These are phyloP conservation scores for Sporothrix pseudoabietina DNA, from an alignment of 2,329 filamentous ascomycete genomes.

Conservation along the genomic window DNA sequence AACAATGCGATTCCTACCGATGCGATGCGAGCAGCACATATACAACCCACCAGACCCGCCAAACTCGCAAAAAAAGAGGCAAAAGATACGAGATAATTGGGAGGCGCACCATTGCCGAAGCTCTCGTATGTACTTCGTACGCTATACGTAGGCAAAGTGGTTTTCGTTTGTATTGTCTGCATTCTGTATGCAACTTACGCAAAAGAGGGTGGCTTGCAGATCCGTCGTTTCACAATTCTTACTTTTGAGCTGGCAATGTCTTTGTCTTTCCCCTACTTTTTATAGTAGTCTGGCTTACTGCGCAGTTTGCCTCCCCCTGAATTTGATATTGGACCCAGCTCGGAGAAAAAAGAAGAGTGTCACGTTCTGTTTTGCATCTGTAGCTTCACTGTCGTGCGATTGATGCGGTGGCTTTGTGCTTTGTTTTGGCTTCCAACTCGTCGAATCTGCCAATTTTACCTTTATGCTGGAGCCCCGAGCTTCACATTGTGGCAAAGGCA, in stretches of 20 bases:
- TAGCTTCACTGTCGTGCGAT: conserved; percentile 2
- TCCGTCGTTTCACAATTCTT: conserved; percentile 8
- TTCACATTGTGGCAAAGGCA: conserved; percentile 3
- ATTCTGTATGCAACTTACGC: background rate
- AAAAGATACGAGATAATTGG: background rate
- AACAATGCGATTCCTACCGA: background rate
- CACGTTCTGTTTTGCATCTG: background rate
- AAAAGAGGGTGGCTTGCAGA: background rate
- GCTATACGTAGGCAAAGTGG: background rate
- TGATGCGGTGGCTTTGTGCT: background rate
- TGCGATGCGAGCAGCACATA: background rate
- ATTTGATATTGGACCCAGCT: background rate
- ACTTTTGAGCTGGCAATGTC: background rate
- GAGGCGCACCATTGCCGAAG: background rate
- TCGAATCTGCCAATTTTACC: background rate
- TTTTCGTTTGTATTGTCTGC: background rate
- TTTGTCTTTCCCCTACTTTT: background rate
- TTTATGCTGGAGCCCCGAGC: background rate
- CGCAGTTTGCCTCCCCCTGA: background rate
- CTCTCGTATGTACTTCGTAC: background rate
- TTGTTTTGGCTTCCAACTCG: background rate
- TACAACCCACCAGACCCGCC: background rate
- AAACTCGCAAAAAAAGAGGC: background rate
- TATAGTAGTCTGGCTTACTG: background rate
- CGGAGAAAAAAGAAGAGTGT: background rate